These are phyloP conservation scores for Clonostachys solani DNA, from an alignment of 2,329 filamentous ascomycete species.

Conservation along the genomic window DNA sequence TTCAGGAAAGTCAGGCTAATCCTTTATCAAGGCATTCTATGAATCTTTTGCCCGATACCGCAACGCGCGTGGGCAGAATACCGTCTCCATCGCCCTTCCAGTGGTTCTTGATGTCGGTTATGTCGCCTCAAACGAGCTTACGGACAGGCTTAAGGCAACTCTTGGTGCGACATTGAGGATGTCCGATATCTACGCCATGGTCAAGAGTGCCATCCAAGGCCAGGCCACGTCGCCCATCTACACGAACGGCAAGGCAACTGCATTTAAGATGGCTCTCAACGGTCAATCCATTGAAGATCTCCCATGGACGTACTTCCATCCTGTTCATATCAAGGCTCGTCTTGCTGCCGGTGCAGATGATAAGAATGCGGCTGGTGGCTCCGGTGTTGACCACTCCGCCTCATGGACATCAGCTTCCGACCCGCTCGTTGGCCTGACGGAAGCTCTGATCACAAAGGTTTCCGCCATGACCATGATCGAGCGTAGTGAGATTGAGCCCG, in stretches of 20 bases:
- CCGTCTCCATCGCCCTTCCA: constrained; percentile 47
- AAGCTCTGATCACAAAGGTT: constrained; percentile 1
- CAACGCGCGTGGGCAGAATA: constrained; percentile 30
- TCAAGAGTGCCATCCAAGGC: constrained; percentile 45
- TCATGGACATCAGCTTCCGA: neutral
- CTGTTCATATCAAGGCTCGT: neutral
- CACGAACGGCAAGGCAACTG: constrained; percentile 5
- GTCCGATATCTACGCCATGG: constrained; percentile 49
- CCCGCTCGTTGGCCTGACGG: constrained; percentile 27
- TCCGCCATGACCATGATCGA: constrained; percentile 8
- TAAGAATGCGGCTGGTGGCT: constrained; percentile 44
- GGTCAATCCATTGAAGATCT: constrained; percentile 9
- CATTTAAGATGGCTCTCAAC: constrained; percentile 37
- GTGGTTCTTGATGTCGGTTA: constrained; percentile 45
- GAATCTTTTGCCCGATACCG: constrained; percentile 28
- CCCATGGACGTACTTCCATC: neutral
- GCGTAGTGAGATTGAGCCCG: constrained; percentile 4
- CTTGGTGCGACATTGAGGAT: constrained; percentile 42
- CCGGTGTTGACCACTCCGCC: constrained; percentile 28
- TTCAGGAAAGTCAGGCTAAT: neutral
- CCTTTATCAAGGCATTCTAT: constrained; percentile 21
- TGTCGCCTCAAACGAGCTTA: constrained; percentile 36
- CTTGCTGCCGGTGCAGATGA: neutral
- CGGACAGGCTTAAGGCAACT: constrained; percentile 34
- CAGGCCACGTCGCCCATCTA: constrained; percentile 16